Conservation (phyloP, 1,139 yeast genomes). For the Blastobotrys ciferrii region DNA sequence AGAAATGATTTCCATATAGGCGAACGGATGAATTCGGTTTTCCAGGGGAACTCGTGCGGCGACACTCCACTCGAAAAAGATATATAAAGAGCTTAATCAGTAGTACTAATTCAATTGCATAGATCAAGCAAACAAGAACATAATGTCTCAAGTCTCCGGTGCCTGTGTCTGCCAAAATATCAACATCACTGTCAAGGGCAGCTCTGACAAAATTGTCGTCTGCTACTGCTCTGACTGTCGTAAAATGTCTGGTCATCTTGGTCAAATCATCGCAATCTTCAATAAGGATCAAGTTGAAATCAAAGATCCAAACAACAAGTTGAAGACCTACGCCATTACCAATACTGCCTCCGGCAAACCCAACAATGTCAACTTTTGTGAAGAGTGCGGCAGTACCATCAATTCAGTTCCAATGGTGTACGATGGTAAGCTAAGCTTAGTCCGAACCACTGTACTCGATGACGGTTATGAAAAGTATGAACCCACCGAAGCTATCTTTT, state of each 20-base stretch:
- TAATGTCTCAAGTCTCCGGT: conserved; percentile 15
- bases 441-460: conserved; percentile 31
- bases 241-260: conserved; percentile 34
- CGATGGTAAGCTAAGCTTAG: conserved; percentile 27
- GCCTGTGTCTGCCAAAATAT: conserved; percentile 32
- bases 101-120: no score
- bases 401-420: conserved; percentile 30
- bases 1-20: no score
- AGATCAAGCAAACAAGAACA: no score
- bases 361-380: conserved; percentile 30
- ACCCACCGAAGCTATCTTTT: conserved; percentile 12
- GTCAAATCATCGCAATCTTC: conserved; percentile 29
- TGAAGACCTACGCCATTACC: conserved; percentile 24
- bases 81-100: no score
- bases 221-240: conserved; percentile 35
- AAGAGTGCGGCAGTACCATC: conserved; percentile 32
- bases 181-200: conserved; percentile 19
- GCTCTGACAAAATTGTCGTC: conserved; percentile 24
- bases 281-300: conserved; percentile 24
- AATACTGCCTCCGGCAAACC: conserved; percentile 33
- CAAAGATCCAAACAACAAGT: conserved; percentile 19
- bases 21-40: no score
- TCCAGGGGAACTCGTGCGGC: no score
- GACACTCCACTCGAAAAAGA: no score
- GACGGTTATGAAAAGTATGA: conserved; percentile 9